Base-by-base conservation (phyloP, 257 asterid species). In the Eucommia ulmoides region DNA sequence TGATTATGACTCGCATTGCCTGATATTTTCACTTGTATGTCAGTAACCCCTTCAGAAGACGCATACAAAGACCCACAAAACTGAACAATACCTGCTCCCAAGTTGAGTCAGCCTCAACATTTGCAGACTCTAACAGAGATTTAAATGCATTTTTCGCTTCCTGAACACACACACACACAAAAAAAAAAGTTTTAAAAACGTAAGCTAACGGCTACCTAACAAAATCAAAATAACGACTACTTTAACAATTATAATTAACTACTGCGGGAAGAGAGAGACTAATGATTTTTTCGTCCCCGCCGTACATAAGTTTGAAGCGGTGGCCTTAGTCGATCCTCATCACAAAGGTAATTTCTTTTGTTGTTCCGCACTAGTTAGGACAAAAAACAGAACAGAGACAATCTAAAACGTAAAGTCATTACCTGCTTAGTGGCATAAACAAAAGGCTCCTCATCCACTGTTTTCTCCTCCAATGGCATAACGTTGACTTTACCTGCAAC, bases 1-100 rank as follows among this genome's bases (percentile, higher is more conserved):
- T 85, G 52, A 86, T 81, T 55, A 86, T 81, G 47, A 79, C 88
- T 54, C 98, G 80, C 96, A 89, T 86, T 41, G 98, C 94, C 98
- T 89, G 69, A 58, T 42, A 66, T 9, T n/a, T n/a, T n/a, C n/a
- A n/a, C n/a, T n/a, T n/a, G n/a, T n/a, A n/a, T n/a, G n/a, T n/a
- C n/a, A n/a, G n/a, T n/a, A n/a, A n/a, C n/a, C n/a, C n/a, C n/a
- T n/a, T n/a, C n/a, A n/a, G n/a, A n/a, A n/a, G n/a, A n/a, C n/a
- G n/a, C n/a, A n/a, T n/a, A n/a, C n/a, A n/a, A n/a, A n/a, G n/a
- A n/a, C n/a, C n/a, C n/a, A n/a, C n/a, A n/a, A n/a, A n/a, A n/a
- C n/a, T n/a, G n/a, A n/a, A n/a, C 23, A 46, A 38, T 65, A 85
- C 98, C 96, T 89, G 98, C 77, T 89, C 98, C 98, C 98, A 89